Evolutionary conservation across 192 early-diverging fungal species (phyloP).

Genomic region (Linnemannia exigua): DNA sequence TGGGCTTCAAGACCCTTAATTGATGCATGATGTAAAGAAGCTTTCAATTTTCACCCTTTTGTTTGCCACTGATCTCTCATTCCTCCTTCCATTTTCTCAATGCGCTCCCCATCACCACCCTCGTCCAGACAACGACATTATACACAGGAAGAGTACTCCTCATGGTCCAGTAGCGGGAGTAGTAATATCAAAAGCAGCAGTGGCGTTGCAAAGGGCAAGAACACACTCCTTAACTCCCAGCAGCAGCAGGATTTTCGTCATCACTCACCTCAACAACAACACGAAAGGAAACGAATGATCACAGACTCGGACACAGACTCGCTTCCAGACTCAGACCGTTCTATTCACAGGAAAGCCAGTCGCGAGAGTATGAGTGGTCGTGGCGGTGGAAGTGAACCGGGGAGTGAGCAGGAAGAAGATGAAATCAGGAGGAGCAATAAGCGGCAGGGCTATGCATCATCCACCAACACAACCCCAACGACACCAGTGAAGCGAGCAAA

Average conservation of each 20-base stretch:
- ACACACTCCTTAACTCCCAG: background rate
- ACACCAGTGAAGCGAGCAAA: slow-evolving; percentile 33
- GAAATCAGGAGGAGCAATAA: background rate
- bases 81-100: background rate
- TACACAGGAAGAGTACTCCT: background rate
- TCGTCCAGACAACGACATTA: background rate
- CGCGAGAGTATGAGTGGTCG: background rate
- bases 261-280: background rate
- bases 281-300: background rate
- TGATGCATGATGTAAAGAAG: background rate
- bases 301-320: slow-evolving; percentile 10
- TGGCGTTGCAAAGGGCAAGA: slow-evolving; percentile 2
- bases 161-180: background rate
- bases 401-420: slow-evolving; percentile 1
- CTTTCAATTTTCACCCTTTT: background rate
- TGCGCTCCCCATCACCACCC: slow-evolving; percentile 11
- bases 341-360: background rate
- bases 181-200: background rate
- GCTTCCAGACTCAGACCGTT: background rate
- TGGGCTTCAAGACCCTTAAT: background rate
- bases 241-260: background rate
- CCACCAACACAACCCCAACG: background rate
- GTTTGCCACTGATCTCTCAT: background rate
- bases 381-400: background rate
- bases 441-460: background rate